Evolutionary conservation across 139 green algal genomes (phyloP).

Genomic region (Pedinophyceae sp.): DNA sequence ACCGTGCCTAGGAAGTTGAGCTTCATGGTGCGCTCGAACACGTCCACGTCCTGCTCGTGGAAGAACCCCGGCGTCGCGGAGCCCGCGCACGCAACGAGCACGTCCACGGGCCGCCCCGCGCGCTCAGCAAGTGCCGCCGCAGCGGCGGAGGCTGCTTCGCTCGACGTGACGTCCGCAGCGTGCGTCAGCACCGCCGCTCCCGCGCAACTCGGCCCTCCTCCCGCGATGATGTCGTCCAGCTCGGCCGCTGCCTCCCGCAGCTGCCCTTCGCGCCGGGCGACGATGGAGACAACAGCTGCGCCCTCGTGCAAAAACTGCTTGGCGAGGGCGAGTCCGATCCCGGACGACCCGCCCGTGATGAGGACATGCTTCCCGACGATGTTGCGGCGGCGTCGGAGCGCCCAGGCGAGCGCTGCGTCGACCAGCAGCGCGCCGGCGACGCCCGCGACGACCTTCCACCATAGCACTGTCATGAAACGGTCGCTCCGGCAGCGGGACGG

Average conservation of each 20-base stretch:
- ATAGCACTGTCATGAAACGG: too few species aligned
- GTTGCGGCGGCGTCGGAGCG: too few species aligned
- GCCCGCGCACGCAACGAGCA: too few species aligned
- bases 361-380: conserved; percentile 47
- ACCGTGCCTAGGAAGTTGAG: conserved; percentile 70
- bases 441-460: too few species aligned
- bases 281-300: conserved; percentile 28
- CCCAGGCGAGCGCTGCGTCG: too few species aligned
- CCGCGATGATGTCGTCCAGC: too few species aligned
- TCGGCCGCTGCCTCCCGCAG: conserved; percentile 12
- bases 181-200: not conserved
- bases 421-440: too few species aligned
- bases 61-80: conserved; percentile 41
- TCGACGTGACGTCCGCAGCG: too few species aligned
- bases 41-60: conserved; percentile 26
- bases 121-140: too few species aligned
- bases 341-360: conserved; percentile 57
- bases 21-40: conserved; percentile 34
- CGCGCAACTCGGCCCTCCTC: too few species aligned
- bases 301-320: conserved; percentile 13
- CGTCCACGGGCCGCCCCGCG: too few species aligned
- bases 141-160: not conserved
- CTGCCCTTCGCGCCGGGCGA: conserved; percentile 26
- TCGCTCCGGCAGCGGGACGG: too few species aligned
- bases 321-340: conserved; percentile 43